These are phyloP conservation scores for Lasiodiplodia sp. DNA, from an alignment of 2,329 filamentous ascomycete species.

Conservation along the genomic window DNA sequence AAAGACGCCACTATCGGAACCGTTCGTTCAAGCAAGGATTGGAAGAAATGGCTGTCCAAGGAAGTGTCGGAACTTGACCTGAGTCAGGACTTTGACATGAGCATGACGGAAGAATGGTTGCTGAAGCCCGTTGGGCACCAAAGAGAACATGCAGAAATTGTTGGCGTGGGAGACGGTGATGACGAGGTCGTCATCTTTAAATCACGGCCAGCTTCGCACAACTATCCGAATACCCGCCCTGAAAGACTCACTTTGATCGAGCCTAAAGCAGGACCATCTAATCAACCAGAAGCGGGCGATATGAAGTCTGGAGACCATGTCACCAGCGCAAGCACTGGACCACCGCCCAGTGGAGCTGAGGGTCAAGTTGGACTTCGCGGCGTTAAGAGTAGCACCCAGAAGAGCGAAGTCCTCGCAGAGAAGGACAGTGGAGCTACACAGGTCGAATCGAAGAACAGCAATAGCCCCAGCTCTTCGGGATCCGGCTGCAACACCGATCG, in stretches of 20 bases:
- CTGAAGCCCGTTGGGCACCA: conserved; percentile 32
- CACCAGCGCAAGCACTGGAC: background rate
- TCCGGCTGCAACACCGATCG: background rate
- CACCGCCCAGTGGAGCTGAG: background rate
- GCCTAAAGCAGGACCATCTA: background rate
- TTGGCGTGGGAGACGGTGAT: conserved; percentile 37
- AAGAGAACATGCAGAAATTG: conserved; percentile 39
- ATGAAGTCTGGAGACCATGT: background rate
- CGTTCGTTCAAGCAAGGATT: conserved; percentile 50
- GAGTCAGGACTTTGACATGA: conserved; percentile 39
- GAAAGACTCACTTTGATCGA: conserved; percentile 16
- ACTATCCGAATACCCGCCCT: conserved; percentile 27
- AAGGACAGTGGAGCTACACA: background rate
- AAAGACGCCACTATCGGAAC: conserved; percentile 33
- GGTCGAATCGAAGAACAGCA: background rate
- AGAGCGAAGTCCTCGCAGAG: too few relatives aligned
- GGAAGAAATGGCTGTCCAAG: conserved; percentile 56
- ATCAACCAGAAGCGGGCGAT: background rate
- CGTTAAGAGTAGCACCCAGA: background rate
- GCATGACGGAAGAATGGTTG: conserved; percentile 38
- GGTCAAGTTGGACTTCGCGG: background rate
- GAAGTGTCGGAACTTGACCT: conserved; percentile 51
- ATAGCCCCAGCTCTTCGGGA: background rate
- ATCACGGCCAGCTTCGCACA: conserved; percentile 30
- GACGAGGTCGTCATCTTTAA: conserved; percentile 31